phyloP scores from a whole-genome alignment of 2,329 filamentous ascomycete genomes.

The Aureobasidium namibiae region DNA sequence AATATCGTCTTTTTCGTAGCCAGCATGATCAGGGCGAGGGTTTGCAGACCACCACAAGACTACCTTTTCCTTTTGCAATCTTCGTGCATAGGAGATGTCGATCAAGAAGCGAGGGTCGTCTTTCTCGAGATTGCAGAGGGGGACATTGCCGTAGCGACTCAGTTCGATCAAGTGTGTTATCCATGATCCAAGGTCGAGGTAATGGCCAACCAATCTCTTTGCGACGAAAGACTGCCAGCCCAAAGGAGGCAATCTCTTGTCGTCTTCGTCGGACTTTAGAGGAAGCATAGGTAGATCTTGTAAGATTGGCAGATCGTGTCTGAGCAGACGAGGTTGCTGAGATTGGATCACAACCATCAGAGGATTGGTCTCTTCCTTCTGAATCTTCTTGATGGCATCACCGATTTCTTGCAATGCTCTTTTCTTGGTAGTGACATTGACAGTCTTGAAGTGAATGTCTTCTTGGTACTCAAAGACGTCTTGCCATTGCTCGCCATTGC shows the following conservation, averaged over 20 bases:
- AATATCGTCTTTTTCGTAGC: slow-evolving; percentile 89
- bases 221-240: slow-evolving; percentile 90
- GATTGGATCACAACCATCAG: slow-evolving; percentile 86
- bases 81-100: slow-evolving; percentile 86
- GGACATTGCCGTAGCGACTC: slow-evolving; percentile 85
- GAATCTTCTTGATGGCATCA: slow-evolving; percentile 83
- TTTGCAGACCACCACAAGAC: slow-evolving; percentile 94
- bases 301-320: slow-evolving; percentile 77
- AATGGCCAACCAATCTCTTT: slow-evolving; percentile 77
- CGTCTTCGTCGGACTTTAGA: slow-evolving; percentile 71
- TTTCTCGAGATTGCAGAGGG: slow-evolving; percentile 87
- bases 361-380: slow-evolving; percentile 71
- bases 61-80: slow-evolving; percentile 83
- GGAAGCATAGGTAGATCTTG: slow-evolving; percentile 77
- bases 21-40: slow-evolving; percentile 85
- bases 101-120: slow-evolving; percentile 94
- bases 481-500: slow-evolving; percentile 64
- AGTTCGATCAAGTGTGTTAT: slow-evolving; percentile 79
- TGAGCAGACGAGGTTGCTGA: slow-evolving; percentile 68
- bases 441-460: slow-evolving; percentile 74
- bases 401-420: slow-evolving; percentile 84
- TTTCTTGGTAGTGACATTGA: slow-evolving; percentile 78
- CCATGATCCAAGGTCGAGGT: slow-evolving; percentile 89
- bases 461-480: slow-evolving; percentile 82
- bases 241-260: slow-evolving; percentile 80